Evolutionary conservation across 169 alveolate species (phyloP), one percentile per base, ranked within the genome.

Genomic region (Plasmodium cynomolgi): DNA sequence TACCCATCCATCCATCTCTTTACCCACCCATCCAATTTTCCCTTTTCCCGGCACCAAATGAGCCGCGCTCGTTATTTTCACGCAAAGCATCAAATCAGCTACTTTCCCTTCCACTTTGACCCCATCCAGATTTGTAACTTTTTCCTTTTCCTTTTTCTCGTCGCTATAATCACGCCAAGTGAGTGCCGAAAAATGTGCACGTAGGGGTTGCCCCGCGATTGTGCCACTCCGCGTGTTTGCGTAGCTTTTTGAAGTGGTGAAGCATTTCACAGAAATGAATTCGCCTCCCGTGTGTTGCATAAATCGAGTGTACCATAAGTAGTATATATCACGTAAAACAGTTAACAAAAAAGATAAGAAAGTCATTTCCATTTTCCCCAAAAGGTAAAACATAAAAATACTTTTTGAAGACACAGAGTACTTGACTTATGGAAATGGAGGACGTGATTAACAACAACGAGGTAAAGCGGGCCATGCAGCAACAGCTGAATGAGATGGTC

Each of bases 381-480:
- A 20, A 68, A 8, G 15, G 77, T 0, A 34, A 54, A 54, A 41
- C 17, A 41, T 74, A 54, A 83, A 58, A 31, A 56, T 11, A 58
- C 80, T 33, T 31, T 17, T 17, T n/a, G 8, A 31, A 44, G n/a
- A 56, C 39, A n/a, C 23, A 83, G 37, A 56, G 26, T 7, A 83
- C 34, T 1, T 29, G 56, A 29, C 37, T 34, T 29, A 56, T 4
- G 17, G 0, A 68, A 68, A 86, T 86, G 93, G 93, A 86, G 50
- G 81, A 86, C 6, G 41, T 77, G 39, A 20, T 86, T 54, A 84
- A 86, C 71, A 86, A 79, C 58, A 77, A 1, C 47, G 86, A 86
- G 33, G 41, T 86, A 86, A 86, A 86, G 47, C 62, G 81, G n/a
- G 41, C 93, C 44, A 68, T 86, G 20, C 93, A 86, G 50, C 62